Base-by-base conservation (phyloP, 495 filamentous ascomycete genomes). In the Durotheca rogersii region DNA sequence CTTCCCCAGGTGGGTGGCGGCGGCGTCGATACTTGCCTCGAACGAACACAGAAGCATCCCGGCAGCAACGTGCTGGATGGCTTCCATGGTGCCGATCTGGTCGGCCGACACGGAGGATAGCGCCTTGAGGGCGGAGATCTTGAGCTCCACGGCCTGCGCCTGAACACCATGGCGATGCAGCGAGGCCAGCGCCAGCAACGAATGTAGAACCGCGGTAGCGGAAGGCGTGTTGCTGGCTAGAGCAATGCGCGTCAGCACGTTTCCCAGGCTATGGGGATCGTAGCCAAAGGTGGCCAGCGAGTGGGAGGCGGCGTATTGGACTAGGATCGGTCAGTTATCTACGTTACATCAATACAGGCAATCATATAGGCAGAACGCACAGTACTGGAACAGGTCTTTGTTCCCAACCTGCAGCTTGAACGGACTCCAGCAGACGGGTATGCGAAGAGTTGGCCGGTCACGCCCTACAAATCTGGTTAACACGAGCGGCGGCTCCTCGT, bases 11-110 rank as follows among this genome's bases (percentile, higher is more conserved):
- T 21, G 18, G 14, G 17, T 6, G 36, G 3, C 15, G n/a, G 21
- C 2, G 17, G 19, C 11, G 2, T 30, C 18, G 9, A 7, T 7
- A 43, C 48, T 21, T 23, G 67, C 68, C 60, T 71, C 68, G 27
- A 67, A 66, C 7, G 63, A 64, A 40, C 63, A 65, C 25, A 72
- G 44, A 7, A 72, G 35, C 69, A 72, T 69, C 5, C 56, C 59
- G 6, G 69, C 45, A 18, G 69, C 69, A 40, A 70, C 56, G 51
- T 72, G 69, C 34, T 69, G 67, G 11, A 60, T 57, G 6, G 63
- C 64, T 35, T 68, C 65, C 6, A 12, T 36, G 11, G 51, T 46
- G 39, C 20, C 40, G 11, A 60, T 31, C 16, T 19, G 14, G 7
- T 17, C 49, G 4, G 39, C 47, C 20, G 45, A 41, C 7, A 55